These are phyloP conservation scores for Madurella mycetomatis DNA, from an alignment of 2,329 filamentous ascomycete genomes.

Conservation along the genomic window DNA sequence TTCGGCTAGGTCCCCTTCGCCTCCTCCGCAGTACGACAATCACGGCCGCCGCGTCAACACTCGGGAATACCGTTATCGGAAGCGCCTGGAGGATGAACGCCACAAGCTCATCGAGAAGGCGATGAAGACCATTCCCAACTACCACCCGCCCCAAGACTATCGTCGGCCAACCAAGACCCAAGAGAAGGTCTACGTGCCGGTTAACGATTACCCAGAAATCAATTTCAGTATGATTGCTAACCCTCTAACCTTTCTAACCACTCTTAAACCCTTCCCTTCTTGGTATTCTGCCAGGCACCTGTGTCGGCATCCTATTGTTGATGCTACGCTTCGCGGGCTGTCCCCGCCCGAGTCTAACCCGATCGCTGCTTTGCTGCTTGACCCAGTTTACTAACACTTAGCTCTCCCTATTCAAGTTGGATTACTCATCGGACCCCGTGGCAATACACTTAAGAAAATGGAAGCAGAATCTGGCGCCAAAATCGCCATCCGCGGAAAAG, in stretches of 20 bases:
- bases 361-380: conserved; percentile 34
- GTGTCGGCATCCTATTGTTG: conserved; percentile 28
- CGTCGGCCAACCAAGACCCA: conserved; percentile 99
- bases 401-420: conserved; percentile 89
- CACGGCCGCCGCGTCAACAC: conserved; percentile 99
- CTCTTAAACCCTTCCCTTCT: conserved; percentile 33
- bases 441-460: conserved; percentile 99
- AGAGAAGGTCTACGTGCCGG: conserved; percentile 99
- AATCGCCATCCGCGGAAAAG: conserved; percentile 98
- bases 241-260: conserved; percentile 81
- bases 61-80: conserved; percentile 95
- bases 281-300: conserved; percentile 44
- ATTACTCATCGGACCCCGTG: conserved; percentile 99
- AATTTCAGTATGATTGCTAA: conserved; percentile 99
- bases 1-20: conserved; percentile 76
- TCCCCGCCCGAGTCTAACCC: conserved; percentile 34
- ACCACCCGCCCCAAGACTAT: conserved; percentile 97
- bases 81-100: conserved; percentile 95
- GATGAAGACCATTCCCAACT: conserved; percentile 99
- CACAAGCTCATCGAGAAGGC: conserved; percentile 98
- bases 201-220: conserved; percentile 99
- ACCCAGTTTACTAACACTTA: conserved; percentile 78
- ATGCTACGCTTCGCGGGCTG: conserved; percentile 29
- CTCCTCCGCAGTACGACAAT: conserved; percentile 96
- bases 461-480: conserved; percentile 95